Evolutionary conservation across 1,284 basidiomycete genomes (phyloP).

Genomic region (Ustilago tritici): DNA sequence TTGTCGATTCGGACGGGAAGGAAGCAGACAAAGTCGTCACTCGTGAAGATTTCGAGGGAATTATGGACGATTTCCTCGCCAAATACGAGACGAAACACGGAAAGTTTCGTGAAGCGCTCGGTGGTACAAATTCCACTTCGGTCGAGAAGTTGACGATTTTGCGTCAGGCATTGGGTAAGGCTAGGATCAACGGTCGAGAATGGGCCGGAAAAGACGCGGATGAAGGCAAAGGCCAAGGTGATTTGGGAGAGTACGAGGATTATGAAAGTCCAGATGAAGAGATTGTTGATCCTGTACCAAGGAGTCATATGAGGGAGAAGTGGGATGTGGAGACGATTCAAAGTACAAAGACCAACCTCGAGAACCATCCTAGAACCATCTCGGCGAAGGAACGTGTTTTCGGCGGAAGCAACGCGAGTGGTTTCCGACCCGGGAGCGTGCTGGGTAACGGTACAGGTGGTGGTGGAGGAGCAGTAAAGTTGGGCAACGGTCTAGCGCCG

Average conservation of each 20-base stretch:
- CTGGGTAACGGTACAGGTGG: conserved; percentile 11
- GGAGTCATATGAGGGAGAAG: conserved; percentile 58
- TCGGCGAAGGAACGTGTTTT: conserved; percentile 56
- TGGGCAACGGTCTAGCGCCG: conserved; percentile 43
- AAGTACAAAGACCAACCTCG: conserved; percentile 66
- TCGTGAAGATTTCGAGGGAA: conserved; percentile 85
- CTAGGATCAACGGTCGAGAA: conserved; percentile 51
- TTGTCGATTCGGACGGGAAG: conserved; percentile 62
- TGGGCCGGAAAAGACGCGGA: conserved; percentile 44
- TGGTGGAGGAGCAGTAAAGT: conserved; percentile 22
- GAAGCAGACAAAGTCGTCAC: conserved; percentile 78
- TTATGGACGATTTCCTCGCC: conserved; percentile 94
- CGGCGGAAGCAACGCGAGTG: conserved; percentile 41
- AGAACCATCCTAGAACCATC: conserved; percentile 67
- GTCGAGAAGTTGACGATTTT: conserved; percentile 77
- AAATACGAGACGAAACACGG: conserved; percentile 90
- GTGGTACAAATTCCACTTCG: conserved; percentile 69
- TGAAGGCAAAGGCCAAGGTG: conserved; percentile 71
- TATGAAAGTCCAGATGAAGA: conserved; percentile 76
- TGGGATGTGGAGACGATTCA: conserved; percentile 69
- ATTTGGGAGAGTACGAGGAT: conserved; percentile 81
- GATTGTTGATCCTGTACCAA: conserved; percentile 42
- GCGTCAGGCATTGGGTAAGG: conserved; percentile 59
- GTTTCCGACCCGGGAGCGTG: conserved; percentile 35
- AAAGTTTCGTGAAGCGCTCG: conserved; percentile 78